Base-by-base conservation (phyloP, 371 early-diverging fungal species). In the Syncephalastrum contaminatum region DNA sequence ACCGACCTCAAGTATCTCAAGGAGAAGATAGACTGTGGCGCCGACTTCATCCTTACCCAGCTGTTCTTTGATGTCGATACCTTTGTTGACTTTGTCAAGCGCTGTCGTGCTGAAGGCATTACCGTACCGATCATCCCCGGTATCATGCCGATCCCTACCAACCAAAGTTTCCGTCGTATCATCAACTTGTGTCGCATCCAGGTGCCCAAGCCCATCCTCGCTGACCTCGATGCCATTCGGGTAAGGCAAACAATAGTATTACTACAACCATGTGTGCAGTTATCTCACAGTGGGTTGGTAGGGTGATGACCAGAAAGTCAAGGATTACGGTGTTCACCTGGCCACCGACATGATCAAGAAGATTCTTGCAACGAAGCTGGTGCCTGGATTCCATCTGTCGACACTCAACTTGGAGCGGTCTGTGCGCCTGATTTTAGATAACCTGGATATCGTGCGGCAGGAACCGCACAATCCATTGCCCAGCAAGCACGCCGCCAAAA, bases 41-140 rank as follows among this genome's bases (percentile, higher is more conserved):
- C 96, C 0, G 95, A 98, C 66, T 98, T 93, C 70, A 86, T 96
- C 19, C 77, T 98, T 63, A 91, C 98, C 16, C 98, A 98, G 69
- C 73, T 97, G 43, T 96, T 96, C 65, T 97, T 93, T 67, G 89
- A 95, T 61, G 73, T 79, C 0, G 86, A 92, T 43, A 43, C 77
- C 8, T 97, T 90, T 73, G 22, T 89, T 2, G 58, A 56, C 4
- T 98, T 97, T 96, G 75, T 86, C 48, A 65, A 81, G 53, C 57
- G 74, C 18, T 91, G 92, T 66, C 86, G 25, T 24, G 14, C 42
- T 0, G 20, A 49, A 50, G 93, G 95, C 4, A 89, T 96, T 59
- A 63, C 61, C 6, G 85, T 89, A 25, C 97, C 97, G 19, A 92
- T 98, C 62, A 80, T 97, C 22, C 94, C 98, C 4, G 95, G 96